Base-by-base conservation (phyloP, 1,284 basidiomycete genomes). In the Schizophyllum amplum region DNA sequence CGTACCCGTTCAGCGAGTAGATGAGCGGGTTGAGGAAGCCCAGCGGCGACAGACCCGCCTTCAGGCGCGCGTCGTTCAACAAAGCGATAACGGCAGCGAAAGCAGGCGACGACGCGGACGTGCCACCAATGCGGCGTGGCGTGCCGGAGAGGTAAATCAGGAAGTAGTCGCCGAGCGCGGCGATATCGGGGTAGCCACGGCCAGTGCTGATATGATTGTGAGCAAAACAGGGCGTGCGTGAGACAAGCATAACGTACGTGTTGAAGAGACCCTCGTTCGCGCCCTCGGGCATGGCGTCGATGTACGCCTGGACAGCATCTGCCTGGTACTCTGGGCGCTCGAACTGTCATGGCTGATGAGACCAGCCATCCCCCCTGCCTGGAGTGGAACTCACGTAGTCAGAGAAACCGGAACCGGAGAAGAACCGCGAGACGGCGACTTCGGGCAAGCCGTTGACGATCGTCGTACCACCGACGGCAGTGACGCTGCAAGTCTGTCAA, bases 21-120 rank as follows among this genome's bases (percentile, higher is more conserved):
- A 85, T 58, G 17, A 82, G 67, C 4, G 83, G 83, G 65, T 86
- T 85, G 61, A 85, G 69, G 71, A 84, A 86, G 1, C 83, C 83
- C 22, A 85, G 71, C 1, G 82, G 65, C 20, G 70, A 64, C 53
- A 76, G 72, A 0, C 76, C 74, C 13, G 72, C 65, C 42, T 72
- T 67, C 25, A 83, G 67, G 21, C 81, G 73, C 17, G 74, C 81
- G 63, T 87, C 85, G 66, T 87, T 89, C 56, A 89, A 71, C 51
- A 86, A 70, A 1, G 82, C 74, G 1, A 88, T 71, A 55, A 87
- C 70, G 1, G 71, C 77, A 15, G 80, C 75, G 58, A 82, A 80
- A 1, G 80, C 70, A 0, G 84, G 85, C n/a, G 82, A 68, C 0
- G 83, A 74, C 1, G 81, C 82, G 5, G 81, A 84, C 1, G 84